Evolutionary conservation across 106 monocot species (phyloP), one percentile per base, ranked within the genome.

Genomic region (Agapanthus africanus): DNA sequence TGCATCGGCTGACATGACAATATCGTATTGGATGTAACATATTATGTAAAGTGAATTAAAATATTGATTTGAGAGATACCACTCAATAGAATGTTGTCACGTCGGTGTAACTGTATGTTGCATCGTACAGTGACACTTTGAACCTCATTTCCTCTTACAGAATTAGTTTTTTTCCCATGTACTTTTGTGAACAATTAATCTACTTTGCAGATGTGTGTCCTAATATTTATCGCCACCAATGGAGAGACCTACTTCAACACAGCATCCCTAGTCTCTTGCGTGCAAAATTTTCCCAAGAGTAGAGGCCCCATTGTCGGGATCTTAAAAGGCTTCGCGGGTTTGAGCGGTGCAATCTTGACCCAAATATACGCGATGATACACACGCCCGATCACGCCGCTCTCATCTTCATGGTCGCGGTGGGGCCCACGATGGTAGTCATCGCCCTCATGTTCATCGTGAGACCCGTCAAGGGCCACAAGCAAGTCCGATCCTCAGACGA

Each of bases 231-330:
- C 27, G 84, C 80, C 19, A 85, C 84, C 5, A 87, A 87, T 38
- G 84, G 87, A 31, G 88, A 88, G 65, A 92, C 87, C 35, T 91
- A 84, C 70, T 87, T 79, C 74, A 91, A 87, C 69, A 91, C 87
- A 26, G 87, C 79, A 26, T 73, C 91, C 47, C 71, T 91, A 42
- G 87, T 91, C 11, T 79, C 84, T 49, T 87, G 91, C 57, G 84
- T 87, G 14, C 82, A 84, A 38, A 91, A 87, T 75, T 91, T 91
- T 47, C 91, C 91, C 0, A 91, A 82, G 37, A 79, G 36, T 69
- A 79, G 91, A 31, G 91, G 84, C 26, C 91, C 88, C 10, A 61
- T 88, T 7, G 91, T 92, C 2, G 91, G 91, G 11, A 87, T 87
- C 40, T 62, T 91, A 5, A 91, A 91, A 66, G 91, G 87, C 19